Percentiles rank a stretch among this genome's conserved stretches.
phyloP scores from a whole-genome alignment of 2,329 filamentous ascomycete species.

The Penicillium occitanis region DNA sequence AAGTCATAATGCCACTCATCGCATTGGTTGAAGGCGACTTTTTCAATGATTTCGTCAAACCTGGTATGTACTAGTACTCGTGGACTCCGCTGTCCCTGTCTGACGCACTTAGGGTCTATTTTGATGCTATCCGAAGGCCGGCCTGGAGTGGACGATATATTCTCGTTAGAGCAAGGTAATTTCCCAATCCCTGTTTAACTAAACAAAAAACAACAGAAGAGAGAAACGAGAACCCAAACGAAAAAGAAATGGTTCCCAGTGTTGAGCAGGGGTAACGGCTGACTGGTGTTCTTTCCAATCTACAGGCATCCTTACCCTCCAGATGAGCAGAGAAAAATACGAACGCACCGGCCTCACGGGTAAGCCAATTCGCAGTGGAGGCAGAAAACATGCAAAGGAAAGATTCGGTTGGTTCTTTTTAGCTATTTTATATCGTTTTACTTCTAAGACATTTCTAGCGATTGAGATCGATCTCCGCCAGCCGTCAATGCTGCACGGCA shows the following conservation, averaged over 20 bases:
- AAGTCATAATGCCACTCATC: conserved; percentile 69
- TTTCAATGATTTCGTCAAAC: conserved; percentile 81
- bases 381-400: conserved; percentile 64
- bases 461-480: conserved; percentile 73
- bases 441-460: conserved; percentile 48
- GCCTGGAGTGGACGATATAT: conserved; percentile 68
- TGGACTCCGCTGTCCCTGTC: neutral
- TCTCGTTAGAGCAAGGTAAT: conserved; percentile 67
- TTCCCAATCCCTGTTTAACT: neutral
- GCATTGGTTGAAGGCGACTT: conserved; percentile 73
- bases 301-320: conserved; percentile 68
- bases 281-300: conserved; percentile 12
- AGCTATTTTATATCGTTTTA: neutral
- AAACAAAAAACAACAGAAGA: neutral
- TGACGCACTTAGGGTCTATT: conserved; percentile 61
- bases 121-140: conserved; percentile 81
- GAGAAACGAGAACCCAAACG: neutral
- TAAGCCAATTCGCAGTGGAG: conserved; percentile 59
- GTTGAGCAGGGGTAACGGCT: neutral
- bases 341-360: conserved; percentile 80
- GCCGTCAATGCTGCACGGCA: conserved; percentile 76
- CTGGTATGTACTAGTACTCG: conserved; percentile 51
- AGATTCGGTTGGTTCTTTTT: conserved; percentile 62
- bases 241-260: neutral
- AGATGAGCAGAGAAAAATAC: conserved; percentile 77